Evolutionary conservation across 345 rosid species (phyloP).

Genomic region (Rhizophora mangle): DNA sequence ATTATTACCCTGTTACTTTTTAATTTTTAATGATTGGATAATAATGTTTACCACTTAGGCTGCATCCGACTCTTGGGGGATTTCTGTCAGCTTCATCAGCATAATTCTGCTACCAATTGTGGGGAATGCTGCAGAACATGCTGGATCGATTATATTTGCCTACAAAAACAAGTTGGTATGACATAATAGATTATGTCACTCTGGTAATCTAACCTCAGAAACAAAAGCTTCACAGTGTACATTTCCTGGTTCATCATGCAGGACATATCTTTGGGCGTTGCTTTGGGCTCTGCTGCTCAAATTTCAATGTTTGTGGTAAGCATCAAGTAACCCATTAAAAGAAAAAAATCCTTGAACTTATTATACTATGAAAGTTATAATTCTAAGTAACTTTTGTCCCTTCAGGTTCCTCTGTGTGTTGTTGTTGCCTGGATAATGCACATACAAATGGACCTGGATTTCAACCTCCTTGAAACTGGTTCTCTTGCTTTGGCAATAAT

Average conservation of each 20-base stretch:
- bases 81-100: conserved; percentile 84
- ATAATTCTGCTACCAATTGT: conserved; percentile 83
- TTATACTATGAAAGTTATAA: background rate
- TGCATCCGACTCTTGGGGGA: conserved; percentile 87
- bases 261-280: conserved; percentile 88
- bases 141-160: conserved; percentile 87
- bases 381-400: background rate
- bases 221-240: background rate
- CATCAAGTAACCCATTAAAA: background rate
- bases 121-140: conserved; percentile 96
- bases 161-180: conserved; percentile 84
- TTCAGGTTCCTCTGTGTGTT: conserved; percentile 79
- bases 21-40: background rate
- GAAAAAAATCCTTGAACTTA: background rate
- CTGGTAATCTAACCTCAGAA: background rate
- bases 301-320: conserved; percentile 88
- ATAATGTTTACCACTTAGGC: conserved; percentile 37
- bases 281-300: conserved; percentile 90
- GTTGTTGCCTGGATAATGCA: conserved; percentile 77
- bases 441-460: conserved; percentile 78
- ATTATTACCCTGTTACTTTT: background rate
- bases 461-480: conserved; percentile 78
- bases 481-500: conserved; percentile 69
- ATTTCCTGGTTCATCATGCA: conserved; percentile 17
- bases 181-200: background rate